These are phyloP conservation scores for Pulicaria dysenterica DNA, from an alignment of 129 eudicot species.

Conservation along the genomic window DNA sequence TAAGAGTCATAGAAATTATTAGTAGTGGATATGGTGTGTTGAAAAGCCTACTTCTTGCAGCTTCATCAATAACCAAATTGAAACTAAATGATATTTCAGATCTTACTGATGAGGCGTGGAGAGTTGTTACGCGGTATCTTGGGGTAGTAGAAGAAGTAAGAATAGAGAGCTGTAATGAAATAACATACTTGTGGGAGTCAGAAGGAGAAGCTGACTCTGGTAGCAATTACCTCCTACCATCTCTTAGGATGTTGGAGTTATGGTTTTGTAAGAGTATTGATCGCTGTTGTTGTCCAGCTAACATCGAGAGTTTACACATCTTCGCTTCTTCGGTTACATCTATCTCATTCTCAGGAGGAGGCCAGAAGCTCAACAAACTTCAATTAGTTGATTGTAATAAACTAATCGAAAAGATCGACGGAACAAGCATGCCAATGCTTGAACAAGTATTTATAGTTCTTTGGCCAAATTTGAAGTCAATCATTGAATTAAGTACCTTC, in stretches of 20 bases:
- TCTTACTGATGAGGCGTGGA: constrained; percentile 18
- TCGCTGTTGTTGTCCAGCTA: neutral
- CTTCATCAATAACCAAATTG: neutral
- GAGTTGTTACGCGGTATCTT: constrained; percentile 12
- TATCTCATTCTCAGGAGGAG: neutral
- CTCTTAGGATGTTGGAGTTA: neutral
- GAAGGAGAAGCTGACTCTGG: neutral
- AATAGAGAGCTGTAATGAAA: neutral
- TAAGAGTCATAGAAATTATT: neutral
- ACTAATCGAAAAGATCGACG: neutral
- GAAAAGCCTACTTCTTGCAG: neutral
- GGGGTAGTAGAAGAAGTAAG: neutral
- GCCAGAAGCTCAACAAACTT: neutral
- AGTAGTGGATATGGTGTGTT: neutral
- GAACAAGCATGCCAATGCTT: constrained; percentile 10
- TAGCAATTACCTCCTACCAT: no score
- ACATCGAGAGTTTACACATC: neutral
- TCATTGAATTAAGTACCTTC: neutral
- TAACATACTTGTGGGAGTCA: constrained; percentile 25
- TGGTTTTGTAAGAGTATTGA: neutral
- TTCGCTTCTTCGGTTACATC: neutral
- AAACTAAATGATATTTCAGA: neutral
- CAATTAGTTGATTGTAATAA: neutral
- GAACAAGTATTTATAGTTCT: neutral
- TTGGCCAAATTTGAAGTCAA: constrained; percentile 10